Percentiles rank a stretch among this genome's conserved stretches.
Evolutionary conservation across 208 protist genomes (phyloP).

Genomic region (Crithidia sp.): DNA sequence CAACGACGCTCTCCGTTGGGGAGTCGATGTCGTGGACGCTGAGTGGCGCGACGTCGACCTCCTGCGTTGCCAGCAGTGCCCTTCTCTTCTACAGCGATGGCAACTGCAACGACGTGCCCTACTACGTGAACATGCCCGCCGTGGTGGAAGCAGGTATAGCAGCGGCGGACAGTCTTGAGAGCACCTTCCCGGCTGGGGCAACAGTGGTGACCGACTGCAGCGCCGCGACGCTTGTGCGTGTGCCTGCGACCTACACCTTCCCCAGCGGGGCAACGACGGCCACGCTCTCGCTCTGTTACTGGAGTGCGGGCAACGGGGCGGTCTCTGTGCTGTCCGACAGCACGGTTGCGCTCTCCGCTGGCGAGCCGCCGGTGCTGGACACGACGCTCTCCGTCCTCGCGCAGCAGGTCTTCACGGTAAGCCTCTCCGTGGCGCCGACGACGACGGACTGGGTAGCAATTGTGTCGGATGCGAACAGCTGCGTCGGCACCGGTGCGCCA

Average conservation of each 20-base stretch:
- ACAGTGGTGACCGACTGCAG: conserved; percentile 33
- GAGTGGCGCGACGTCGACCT: conserved; percentile 17
- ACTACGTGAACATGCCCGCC: conserved; percentile 46
- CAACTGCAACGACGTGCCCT: conserved; percentile 72
- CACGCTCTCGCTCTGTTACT: conserved; percentile 70
- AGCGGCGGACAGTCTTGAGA: not conserved
- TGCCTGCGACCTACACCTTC: conserved; percentile 24
- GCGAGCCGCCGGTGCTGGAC: conserved; percentile 50
- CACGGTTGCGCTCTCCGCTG: conserved; percentile 43
- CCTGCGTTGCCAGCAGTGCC: conserved; percentile 29
- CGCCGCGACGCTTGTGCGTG: conserved; percentile 23
- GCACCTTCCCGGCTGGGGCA: conserved; percentile 34
- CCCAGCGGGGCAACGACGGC: not conserved
- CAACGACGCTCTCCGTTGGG: conserved; percentile 42
- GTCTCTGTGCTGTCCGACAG: conserved; percentile 53
- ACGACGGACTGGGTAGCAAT: conserved; percentile 70
- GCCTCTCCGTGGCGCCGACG: conserved; percentile 47
- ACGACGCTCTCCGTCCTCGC: conserved; percentile 38
- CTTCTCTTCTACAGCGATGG: conserved; percentile 81
- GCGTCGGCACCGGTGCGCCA: conserved; percentile 47
- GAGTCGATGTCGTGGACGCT: conserved; percentile 80
- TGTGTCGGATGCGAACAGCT: conserved; percentile 45
- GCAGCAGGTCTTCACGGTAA: conserved; percentile 50
- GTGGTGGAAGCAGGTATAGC: not conserved
- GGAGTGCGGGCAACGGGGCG: conserved; percentile 33